Evolutionary conservation across 805 yeast genomes (phyloP), one percentile per base, ranked within the genome.

Genomic region (Maudiozyma serrabonitensis): DNA sequence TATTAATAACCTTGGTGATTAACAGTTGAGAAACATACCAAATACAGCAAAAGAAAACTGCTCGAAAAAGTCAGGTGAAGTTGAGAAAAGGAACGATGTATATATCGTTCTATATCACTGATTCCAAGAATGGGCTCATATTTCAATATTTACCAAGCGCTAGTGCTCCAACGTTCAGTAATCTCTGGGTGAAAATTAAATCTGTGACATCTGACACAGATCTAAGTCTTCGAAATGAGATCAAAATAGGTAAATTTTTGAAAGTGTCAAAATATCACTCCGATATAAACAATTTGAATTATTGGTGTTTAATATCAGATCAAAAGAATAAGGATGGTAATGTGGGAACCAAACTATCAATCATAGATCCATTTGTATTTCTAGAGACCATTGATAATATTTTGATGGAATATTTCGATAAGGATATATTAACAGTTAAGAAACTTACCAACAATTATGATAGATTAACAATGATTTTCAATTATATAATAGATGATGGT

Each of bases 401-500:
- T 0, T 69, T 86, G 54, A 69, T 72, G 45, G 81, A 78, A 49
- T 86, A 81, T 63, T 82, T 87, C 53, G 75, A 74, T 16, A 66
- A 66, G 35, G 56, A 63, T 2, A 81, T 81, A 2, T 60, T 89
- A 31, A 73, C 79, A 2, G 64, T 78, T 1, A 60, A 75, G 25
- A 84, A 81, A 55, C 67, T 93, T 11, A 82, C 77, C 48, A 76
- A 83, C 43, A 84, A 88, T 59, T 75, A 75, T 54, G 95, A 88
- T 59, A 79, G 85, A 1, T 66, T 89, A 43, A 75, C 84, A 32
- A 70, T 88, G 56, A 66, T 91, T 37, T 68, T 90, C 52, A 84
- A 81, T 58, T 93, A 86, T 60, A 79, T 87, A 80, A 60, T 89
- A 13, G 95, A 87, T 56, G 82, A 79, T 39, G 90, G 91, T 3